Base-by-base conservation (phyloP, 2,329 filamentous ascomycete genomes). In the Acrocalymma vagum region DNA sequence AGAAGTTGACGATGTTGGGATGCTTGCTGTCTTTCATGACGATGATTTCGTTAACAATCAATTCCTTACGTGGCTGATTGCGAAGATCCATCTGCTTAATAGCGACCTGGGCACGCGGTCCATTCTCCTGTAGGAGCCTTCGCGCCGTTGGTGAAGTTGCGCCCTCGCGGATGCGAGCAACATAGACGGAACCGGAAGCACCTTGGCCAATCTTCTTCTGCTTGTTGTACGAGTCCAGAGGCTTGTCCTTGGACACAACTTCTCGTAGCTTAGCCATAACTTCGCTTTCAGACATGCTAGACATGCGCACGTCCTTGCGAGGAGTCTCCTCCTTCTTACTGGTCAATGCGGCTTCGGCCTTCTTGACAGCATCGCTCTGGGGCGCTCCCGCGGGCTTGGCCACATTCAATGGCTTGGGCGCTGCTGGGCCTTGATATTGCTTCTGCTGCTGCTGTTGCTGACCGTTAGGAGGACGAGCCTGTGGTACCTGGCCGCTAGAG, bases 51-150 rank as follows among this genome's bases (percentile, higher is more conserved):
- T 99, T 99, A 37, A 99, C 94, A 64, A 99, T 99, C 63, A 99
- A 77, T 73, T 99, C 94, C 78, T 99, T 99, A 44, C 94, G 83
- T 31, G 94, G 94, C 72, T 99, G 94, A 66, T 95, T 94, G 34
- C 93, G 90, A 40, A 99, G 82, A 74, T 99, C 94, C 94, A 99
- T 99, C 75, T 99, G 94, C 77, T 99, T 99, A 69, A 99, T 99
- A 27, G 94, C 94, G 48, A 99, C 94, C 68, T 96, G 90, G 33
- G 90, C 90, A 51, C 89, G 84, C 34, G 83, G 79, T 9, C 91
- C 92, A 63, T 95, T 87, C 53, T 86, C 84, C 27, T 88, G 84
- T 48, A 95, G 81, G 23, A 96, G 76, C 35, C 90, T 84, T 46
- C 86, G 83, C 15, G 93, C 93, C 53, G 89, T 83, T 11, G 79